A percentile compares a stretch with the other conserved stretches of the same genome.
phyloP scores from a whole-genome alignment of 169 alveolate species.

The Plasmodium adleri region DNA sequence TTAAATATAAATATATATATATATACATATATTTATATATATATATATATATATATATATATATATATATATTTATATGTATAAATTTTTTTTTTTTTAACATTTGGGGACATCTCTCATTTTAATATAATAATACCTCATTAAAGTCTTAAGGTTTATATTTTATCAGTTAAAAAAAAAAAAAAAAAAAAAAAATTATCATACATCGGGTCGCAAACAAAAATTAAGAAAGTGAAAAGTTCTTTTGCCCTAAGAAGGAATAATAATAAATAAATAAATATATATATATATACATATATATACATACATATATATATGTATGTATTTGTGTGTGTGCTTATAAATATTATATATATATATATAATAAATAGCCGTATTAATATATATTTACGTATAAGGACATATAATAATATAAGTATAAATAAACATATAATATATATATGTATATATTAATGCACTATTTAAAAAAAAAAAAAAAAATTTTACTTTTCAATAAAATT shows the following conservation, averaged over 20 bases:
- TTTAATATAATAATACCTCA: too few relatives aligned
- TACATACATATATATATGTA: neutral
- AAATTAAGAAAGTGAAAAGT: constrained; percentile 57
- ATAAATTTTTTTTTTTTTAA: neutral
- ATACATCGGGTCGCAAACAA: too few relatives aligned
- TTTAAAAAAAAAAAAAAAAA: constrained; percentile 1
- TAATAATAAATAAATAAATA: constrained; percentile 3
- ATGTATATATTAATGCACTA: constrained; percentile 42
- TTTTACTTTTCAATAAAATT: neutral
- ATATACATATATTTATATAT: constrained; percentile 12
- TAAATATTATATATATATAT: neutral
- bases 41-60: constrained; percentile 13
- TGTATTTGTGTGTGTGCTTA: neutral
- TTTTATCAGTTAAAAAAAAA: too few relatives aligned
- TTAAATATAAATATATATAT: too few relatives aligned
- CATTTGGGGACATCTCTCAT: too few relatives aligned
- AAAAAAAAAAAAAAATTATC: too few relatives aligned
- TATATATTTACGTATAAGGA: neutral
- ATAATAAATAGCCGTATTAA: constrained; percentile 3
- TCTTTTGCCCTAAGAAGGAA: constrained; percentile 58
- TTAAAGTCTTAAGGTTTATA: too few relatives aligned
- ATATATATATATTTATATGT: constrained; percentile 5
- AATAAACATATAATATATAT: constrained; percentile 9
- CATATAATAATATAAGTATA: constrained; percentile 13
- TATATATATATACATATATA: neutral